A percentile compares a stretch with the other conserved stretches of the same genome.
phyloP scores from a whole-genome alignment of 2,329 filamentous ascomycete species.

The Talaromyces islandicus region DNA sequence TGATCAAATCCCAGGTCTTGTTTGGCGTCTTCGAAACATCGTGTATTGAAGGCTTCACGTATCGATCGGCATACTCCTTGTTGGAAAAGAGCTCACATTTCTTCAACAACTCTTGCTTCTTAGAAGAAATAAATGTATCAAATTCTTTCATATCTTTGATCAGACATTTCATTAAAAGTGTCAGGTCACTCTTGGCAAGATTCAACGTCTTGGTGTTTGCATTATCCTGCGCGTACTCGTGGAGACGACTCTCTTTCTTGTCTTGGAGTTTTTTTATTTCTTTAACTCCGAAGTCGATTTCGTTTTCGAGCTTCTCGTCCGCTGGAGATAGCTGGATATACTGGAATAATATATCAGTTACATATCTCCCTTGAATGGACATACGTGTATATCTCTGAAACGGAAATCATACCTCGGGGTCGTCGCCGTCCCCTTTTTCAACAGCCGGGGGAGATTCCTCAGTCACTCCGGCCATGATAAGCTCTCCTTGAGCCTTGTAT shows the following conservation, averaged over 20 bases:
- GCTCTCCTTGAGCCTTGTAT: too few relatives aligned
- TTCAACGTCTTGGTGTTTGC: background rate
- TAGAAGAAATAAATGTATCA: background rate
- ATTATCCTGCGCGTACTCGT: background rate
- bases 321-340: background rate
- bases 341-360: background rate
- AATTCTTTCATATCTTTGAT: background rate
- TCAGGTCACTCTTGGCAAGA: too few relatives aligned
- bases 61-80: background rate
- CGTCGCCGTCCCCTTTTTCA: too few relatives aligned
- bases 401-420: background rate
- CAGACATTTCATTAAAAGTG: background rate
- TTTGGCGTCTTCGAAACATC: background rate
- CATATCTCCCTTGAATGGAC: too few relatives aligned
- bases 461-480: too few relatives aligned
- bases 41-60: background rate
- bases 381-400: background rate
- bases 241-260: background rate
- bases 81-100: background rate
- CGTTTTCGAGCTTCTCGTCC: background rate
- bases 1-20: too few relatives aligned
- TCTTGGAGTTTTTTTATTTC: background rate
- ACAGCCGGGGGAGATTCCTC: too few relatives aligned
- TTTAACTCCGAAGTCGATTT: background rate
- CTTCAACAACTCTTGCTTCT: background rate